Percentiles rank a stretch among this genome's conserved stretches.
phyloP scores from a whole-genome alignment of 1,139 yeast species.

The Pneumocystis murina region DNA sequence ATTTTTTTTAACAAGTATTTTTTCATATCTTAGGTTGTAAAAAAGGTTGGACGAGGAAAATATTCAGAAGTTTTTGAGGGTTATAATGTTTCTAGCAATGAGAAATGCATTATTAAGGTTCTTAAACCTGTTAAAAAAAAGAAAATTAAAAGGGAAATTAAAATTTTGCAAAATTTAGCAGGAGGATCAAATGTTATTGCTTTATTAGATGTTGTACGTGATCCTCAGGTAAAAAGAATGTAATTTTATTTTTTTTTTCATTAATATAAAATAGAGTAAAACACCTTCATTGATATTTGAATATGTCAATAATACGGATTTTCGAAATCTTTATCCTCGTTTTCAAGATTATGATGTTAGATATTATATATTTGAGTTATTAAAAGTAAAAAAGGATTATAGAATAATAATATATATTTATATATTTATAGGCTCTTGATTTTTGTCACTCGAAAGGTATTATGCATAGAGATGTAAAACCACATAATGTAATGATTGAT shows the following conservation, averaged over 20 bases:
- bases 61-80: conserved; percentile 93
- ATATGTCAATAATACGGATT: conserved; percentile 77
- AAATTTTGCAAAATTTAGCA: conserved; percentile 74
- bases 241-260: not conserved
- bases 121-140: conserved; percentile 93
- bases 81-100: conserved; percentile 31
- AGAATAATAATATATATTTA: not conserved
- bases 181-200: conserved; percentile 77
- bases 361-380: conserved; percentile 73
- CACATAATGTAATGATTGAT: conserved; percentile 97
- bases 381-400: conserved; percentile 27
- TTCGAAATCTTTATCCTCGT: conserved; percentile 80
- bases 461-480: conserved; percentile 97
- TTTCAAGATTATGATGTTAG: conserved; percentile 71
- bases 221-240: conserved; percentile 35
- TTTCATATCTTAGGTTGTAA: conserved; percentile 33
- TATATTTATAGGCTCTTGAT: conserved; percentile 46
- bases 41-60: conserved; percentile 92
- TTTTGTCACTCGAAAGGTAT: conserved; percentile 95
- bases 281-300: conserved; percentile 93
- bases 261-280: conserved; percentile 32
- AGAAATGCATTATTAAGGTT: conserved; percentile 65
- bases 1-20: not conserved
- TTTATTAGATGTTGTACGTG: conserved; percentile 75
- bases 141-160: conserved; percentile 89